Evolutionary conservation across 1,284 basidiomycete genomes (phyloP), one percentile per base, ranked within the genome.

Genomic region (Uromyces viciae-fabae): DNA sequence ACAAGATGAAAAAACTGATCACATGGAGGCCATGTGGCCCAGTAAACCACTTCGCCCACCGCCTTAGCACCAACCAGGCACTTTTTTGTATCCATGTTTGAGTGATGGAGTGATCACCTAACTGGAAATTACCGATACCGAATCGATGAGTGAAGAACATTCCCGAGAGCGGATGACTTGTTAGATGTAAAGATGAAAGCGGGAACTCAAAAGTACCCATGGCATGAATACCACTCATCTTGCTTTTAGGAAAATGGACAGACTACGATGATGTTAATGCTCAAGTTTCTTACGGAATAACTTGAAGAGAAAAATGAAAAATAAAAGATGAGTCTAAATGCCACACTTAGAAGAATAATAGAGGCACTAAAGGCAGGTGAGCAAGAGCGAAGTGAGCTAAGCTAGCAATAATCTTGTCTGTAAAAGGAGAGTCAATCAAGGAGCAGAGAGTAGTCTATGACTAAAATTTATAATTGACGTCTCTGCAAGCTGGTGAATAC

Each of bases 1-100:
- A 42, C 69, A 72, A 72, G 69, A 72, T 72, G 46, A 72, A 49
- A 46, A 71, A 72, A 38, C 46, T 54, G 69, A 72, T 72, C 54
- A 72, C 54, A 72, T 72, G 54, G 38, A 72, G 38, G 14, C 69
- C 69, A 54, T 72, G 69, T 72, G 69, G 49, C 69, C 49, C 69
- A 33, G 49, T 52, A 33, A 54, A 72, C 69, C 69, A 72, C 49
- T 54, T 49, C 69, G 49, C 19, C 46, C 69, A 72, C 69, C 69
- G 69, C 38, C 49, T 72, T 54, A 72, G 54, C 69, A 72, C 69
- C 69, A 72, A 72, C 69, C 49, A 42, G 69, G 69, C 49, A 33
- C 54, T 54, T 54, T 54, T 31, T 72, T 31, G 69, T 72, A 72
- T 72, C 69, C 69, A 72, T 36, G 43, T 72, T 28, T 54, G 28